phyloP scores from a whole-genome alignment of 768 basidiomycete genomes.

The Mycena galericulata region DNA sequence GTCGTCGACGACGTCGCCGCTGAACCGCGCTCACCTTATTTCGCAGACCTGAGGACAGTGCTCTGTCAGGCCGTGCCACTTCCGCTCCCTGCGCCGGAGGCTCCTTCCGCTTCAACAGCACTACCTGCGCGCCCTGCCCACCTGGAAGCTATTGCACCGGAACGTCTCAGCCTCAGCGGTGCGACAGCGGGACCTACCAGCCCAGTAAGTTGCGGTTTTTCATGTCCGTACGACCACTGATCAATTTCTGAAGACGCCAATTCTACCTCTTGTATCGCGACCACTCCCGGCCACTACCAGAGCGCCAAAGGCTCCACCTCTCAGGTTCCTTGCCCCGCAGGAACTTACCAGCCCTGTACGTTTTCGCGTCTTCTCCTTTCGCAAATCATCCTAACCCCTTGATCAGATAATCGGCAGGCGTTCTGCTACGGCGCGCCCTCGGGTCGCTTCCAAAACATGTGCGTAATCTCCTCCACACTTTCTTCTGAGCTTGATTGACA shows the following conservation, averaged over 20 bases:
- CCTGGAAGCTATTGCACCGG: too few species aligned
- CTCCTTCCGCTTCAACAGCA: too few species aligned
- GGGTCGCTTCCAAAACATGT: constrained; percentile 4
- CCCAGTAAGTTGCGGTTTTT: neutral
- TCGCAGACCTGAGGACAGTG: too few species aligned
- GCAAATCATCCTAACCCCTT: neutral
- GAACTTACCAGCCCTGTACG: constrained; percentile 10
- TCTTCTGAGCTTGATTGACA: neutral
- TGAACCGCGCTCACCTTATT: too few species aligned
- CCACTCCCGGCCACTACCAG: neutral
- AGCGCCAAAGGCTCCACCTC: neutral
- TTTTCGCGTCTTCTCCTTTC: too few species aligned
- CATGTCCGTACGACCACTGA: neutral
- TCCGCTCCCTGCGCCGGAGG: too few species aligned
- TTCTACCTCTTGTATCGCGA: neutral
- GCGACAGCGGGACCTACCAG: constrained; percentile 1
- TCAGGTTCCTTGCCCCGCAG: neutral
- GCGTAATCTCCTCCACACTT: neutral
- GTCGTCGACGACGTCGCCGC: neutral
- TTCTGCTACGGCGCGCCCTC: constrained; percentile 16
- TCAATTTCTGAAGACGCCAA: neutral
- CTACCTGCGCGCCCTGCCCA: too few species aligned
- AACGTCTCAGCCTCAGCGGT: too few species aligned
- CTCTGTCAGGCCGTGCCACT: too few species aligned
- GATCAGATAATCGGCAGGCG: neutral